A percentile compares a stretch with the other conserved stretches of the same genome.
These are phyloP conservation scores for Begonia loranthoides DNA, from an alignment of 306 rosid species.

Conservation along the genomic window DNA sequence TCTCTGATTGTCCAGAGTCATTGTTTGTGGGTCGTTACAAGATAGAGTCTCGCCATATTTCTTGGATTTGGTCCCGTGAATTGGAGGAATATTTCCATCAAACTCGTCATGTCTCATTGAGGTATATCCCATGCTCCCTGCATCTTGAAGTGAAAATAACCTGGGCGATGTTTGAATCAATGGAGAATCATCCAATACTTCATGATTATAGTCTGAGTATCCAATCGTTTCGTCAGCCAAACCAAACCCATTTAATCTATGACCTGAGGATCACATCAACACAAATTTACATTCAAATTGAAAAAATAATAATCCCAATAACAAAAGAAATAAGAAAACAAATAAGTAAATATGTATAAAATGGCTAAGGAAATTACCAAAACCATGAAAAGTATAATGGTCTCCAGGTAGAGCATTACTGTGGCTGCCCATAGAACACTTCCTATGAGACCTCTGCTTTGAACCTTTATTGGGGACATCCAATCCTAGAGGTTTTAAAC, in stretches of 20 bases:
- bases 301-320: neutral
- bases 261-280: slow-evolving; percentile 34
- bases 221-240: slow-evolving; percentile 48
- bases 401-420: slow-evolving; percentile 28
- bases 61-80: slow-evolving; percentile 43
- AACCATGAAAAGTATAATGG: slow-evolving; percentile 54
- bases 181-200: slow-evolving; percentile 71
- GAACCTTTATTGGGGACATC: slow-evolving; percentile 69
- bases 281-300: slow-evolving; percentile 9
- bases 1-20: slow-evolving; percentile 24
- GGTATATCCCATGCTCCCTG: slow-evolving; percentile 28
- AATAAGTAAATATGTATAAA: neutral
- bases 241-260: slow-evolving; percentile 54
- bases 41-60: slow-evolving; percentile 28
- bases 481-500: slow-evolving; percentile 89
- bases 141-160: slow-evolving; percentile 47
- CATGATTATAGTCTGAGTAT: slow-evolving; percentile 47
- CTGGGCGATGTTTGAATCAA: slow-evolving; percentile 43
- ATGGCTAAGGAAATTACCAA: slow-evolving; percentile 31
- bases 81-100: slow-evolving; percentile 37
- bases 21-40: slow-evolving; percentile 25
- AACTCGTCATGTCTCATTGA: slow-evolving; percentile 31
- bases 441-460: slow-evolving; percentile 77
- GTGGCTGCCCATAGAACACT: slow-evolving; percentile 49
- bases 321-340: neutral